Conservation (phyloP, 352 stramenopile genomes). For the Phytopythium delawarense region DNA sequence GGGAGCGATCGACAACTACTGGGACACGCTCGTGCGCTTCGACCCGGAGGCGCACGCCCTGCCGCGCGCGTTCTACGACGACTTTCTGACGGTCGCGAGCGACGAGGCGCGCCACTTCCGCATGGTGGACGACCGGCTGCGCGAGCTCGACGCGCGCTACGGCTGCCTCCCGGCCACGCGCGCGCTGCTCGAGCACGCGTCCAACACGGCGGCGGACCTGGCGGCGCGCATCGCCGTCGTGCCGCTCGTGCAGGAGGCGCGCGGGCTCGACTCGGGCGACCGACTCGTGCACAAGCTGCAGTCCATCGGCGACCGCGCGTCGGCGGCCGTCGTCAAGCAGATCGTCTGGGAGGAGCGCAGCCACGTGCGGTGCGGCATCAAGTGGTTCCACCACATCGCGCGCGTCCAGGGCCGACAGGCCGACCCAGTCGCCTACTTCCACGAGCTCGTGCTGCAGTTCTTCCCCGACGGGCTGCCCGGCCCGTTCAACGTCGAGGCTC, state of each 20-base stretch:
- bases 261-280: conserved; percentile 72
- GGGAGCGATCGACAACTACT: conserved; percentile 86
- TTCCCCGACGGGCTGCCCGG: conserved; percentile 76
- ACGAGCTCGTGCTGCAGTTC: conserved; percentile 72
- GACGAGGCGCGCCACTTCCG: conserved; percentile 81
- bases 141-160: conserved; percentile 59
- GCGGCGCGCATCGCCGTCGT: conserved; percentile 73
- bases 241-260: conserved; percentile 77
- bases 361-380: conserved; percentile 75
- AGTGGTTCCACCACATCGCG: conserved; percentile 72
- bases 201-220: conserved; percentile 63
- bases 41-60: conserved; percentile 44
- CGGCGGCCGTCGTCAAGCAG: conserved; percentile 59
- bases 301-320: conserved; percentile 64
- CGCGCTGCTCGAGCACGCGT: conserved; percentile 66
- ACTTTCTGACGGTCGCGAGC: conserved; percentile 65
- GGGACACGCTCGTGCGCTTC: conserved; percentile 83
- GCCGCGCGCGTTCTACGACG: conserved; percentile 60
- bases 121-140: conserved; percentile 65
- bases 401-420: conserved; percentile 24
- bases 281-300: conserved; percentile 68
- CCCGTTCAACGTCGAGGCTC: conserved; percentile 69
- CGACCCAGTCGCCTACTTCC: conserved; percentile 68
- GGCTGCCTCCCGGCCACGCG: conserved; percentile 58
- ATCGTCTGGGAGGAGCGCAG: conserved; percentile 77